Conservation (phyloP, 2,329 filamentous ascomycete species). For the Colletotrichum shisoi region DNA sequence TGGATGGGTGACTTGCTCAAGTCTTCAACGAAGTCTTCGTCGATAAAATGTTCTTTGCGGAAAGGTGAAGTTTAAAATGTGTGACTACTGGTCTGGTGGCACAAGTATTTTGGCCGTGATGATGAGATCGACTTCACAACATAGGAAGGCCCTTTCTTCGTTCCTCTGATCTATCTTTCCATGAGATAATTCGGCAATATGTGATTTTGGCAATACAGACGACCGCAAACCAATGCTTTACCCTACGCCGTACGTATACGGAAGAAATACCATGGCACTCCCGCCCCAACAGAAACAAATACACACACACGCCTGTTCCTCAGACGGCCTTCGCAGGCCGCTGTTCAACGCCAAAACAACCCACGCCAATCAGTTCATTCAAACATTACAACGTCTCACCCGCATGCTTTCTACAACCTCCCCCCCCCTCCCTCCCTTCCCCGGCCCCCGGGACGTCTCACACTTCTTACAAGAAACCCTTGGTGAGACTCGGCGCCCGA, state of each 20-base stretch:
- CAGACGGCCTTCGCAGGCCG: conserved; percentile 4
- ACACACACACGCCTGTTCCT: conserved; percentile 1
- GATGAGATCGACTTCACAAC: background rate
- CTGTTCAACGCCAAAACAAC: conserved; percentile 26
- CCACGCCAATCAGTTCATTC: conserved; percentile 21
- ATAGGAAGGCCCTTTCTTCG: background rate
- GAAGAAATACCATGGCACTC: conserved; percentile 30
- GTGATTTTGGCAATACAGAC: conserved; percentile 17
- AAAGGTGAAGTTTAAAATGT: too few species aligned
- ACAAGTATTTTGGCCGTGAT: background rate
- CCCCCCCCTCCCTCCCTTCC: background rate
- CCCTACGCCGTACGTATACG: conserved; percentile 24
- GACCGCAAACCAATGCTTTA: conserved; percentile 24
- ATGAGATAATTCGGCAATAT: conserved; percentile 21
- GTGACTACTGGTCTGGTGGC: background rate
- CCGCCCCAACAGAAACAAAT: background rate
- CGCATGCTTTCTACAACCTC: conserved; percentile 9
- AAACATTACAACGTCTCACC: conserved; percentile 33
- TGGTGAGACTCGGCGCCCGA: conserved; percentile 73
- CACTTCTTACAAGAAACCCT: conserved; percentile 72
- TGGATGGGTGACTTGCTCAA: too few species aligned
- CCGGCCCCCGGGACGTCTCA: background rate
- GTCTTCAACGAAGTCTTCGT: too few species aligned
- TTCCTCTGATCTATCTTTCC: background rate
- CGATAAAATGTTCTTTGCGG: too few species aligned